Conservation (phyloP, 75 land plant species). For the Chamaecyparis obtusa region DNA sequence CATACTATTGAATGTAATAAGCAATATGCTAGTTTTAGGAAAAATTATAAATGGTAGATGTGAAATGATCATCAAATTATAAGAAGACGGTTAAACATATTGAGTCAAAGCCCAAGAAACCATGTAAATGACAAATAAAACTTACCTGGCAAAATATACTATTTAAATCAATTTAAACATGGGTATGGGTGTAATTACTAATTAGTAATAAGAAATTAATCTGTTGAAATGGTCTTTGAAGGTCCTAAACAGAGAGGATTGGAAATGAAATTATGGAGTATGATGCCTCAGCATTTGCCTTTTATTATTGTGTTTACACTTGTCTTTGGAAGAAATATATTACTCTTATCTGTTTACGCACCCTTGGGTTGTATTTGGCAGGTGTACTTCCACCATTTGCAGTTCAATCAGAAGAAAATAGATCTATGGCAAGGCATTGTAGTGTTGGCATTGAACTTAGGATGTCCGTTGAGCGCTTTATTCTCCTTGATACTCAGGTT, state of each 20-base stretch:
- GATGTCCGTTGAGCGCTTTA: slow-evolving; percentile 76
- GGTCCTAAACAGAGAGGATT: not conserved
- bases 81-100: not conserved
- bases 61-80: not conserved
- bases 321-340: not conserved
- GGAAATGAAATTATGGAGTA: not conserved
- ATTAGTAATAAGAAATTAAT: not conserved
- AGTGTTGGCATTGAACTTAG: slow-evolving; percentile 86
- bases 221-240: not conserved
- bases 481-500: slow-evolving; percentile 98
- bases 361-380: slow-evolving; percentile 22
- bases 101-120: not conserved
- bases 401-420: slow-evolving; percentile 76
- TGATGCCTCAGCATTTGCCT: not conserved
- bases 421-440: slow-evolving; percentile 83
- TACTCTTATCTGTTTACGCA: not conserved
- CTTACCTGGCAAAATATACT: not conserved
- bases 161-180: not conserved
- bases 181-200: not conserved
- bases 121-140: not conserved
- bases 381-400: slow-evolving; percentile 95
- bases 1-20: not conserved
- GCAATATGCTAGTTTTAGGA: not conserved
- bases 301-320: not conserved
- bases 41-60: not conserved